A percentile compares a stretch with the other conserved stretches of the same genome.
Evolutionary conservation across 163 green algal species (phyloP).

Genomic region (Smithsoniella earleae): DNA sequence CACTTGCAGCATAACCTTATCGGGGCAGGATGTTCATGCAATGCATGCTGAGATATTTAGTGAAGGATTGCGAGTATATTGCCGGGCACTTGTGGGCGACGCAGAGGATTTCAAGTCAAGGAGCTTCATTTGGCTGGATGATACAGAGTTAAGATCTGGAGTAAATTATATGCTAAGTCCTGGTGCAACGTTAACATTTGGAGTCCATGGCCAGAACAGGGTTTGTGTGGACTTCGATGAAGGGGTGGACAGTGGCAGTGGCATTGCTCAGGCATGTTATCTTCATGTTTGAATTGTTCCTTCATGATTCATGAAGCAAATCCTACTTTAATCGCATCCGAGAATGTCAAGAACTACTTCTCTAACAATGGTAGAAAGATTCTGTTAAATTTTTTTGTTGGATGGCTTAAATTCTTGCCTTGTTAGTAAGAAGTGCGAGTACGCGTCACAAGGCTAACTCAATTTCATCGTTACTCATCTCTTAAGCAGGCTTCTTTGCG

Average conservation of each 20-base stretch:
- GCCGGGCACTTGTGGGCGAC: background rate
- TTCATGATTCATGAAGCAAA: too few species aligned
- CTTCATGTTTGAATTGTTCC: too few species aligned
- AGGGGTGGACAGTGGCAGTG: background rate
- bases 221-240: background rate
- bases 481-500: too few species aligned
- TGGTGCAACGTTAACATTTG: background rate
- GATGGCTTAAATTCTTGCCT: too few species aligned
- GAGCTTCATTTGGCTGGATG: background rate
- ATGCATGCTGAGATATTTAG: conserved; percentile 3
- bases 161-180: conserved; percentile 3
- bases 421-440: too few species aligned
- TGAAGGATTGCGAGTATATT: background rate
- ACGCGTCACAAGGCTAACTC: too few species aligned
- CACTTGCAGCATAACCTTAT: background rate
- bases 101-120: background rate
- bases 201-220: background rate
- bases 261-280: too few species aligned
- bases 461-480: too few species aligned
- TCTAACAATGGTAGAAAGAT: too few species aligned
- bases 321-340: too few species aligned
- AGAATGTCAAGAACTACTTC: too few species aligned
- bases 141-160: background rate
- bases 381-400: too few species aligned
- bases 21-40: background rate